phyloP scores from a whole-genome alignment of 345 rosid species.

The Bretschneidera sinensis region DNA sequence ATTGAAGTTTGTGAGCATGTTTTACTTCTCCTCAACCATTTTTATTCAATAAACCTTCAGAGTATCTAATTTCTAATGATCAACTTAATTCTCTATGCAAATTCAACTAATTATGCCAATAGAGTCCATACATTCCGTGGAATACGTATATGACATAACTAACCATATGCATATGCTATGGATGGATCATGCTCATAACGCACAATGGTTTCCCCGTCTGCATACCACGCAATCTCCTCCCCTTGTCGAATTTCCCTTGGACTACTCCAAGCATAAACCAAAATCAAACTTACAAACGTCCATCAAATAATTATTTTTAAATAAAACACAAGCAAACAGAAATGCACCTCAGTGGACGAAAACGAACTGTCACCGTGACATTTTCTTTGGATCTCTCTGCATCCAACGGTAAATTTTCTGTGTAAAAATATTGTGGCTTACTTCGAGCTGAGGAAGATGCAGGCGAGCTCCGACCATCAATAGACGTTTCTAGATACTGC shows the following conservation, averaged over 20 bases:
- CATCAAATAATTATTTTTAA: conserved; percentile 3
- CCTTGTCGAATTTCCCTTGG: conserved; percentile 97
- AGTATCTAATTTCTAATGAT: too few species aligned
- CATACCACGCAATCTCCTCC: conserved; percentile 99
- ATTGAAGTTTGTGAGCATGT: too few species aligned
- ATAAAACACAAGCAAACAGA: conserved; percentile 12
- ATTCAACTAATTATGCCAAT: too few species aligned
- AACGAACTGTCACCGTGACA: conserved; percentile 92
- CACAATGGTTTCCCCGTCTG: conserved; percentile 94
- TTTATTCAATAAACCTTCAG: not conserved
- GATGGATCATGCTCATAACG: conserved; percentile 83
- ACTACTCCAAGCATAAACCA: conserved; percentile 34
- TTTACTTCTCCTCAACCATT: too few species aligned
- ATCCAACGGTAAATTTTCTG: conserved; percentile 39
- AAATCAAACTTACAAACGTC: conserved; percentile 19
- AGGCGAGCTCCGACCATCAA: conserved; percentile 92
- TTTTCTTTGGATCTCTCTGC: conserved; percentile 73
- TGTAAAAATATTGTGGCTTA: conserved; percentile 64
- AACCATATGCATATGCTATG: conserved; percentile 95
- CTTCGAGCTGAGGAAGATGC: conserved; percentile 91
- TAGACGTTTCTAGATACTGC: conserved; percentile 64
- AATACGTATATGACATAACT: conserved; percentile 10
- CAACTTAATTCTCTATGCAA: too few species aligned
- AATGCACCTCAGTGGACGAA: conserved; percentile 86
- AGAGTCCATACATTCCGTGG: not conserved